phyloP scores from a whole-genome alignment of 2,329 filamentous ascomycete genomes.

The Exophiala aquamarina region DNA sequence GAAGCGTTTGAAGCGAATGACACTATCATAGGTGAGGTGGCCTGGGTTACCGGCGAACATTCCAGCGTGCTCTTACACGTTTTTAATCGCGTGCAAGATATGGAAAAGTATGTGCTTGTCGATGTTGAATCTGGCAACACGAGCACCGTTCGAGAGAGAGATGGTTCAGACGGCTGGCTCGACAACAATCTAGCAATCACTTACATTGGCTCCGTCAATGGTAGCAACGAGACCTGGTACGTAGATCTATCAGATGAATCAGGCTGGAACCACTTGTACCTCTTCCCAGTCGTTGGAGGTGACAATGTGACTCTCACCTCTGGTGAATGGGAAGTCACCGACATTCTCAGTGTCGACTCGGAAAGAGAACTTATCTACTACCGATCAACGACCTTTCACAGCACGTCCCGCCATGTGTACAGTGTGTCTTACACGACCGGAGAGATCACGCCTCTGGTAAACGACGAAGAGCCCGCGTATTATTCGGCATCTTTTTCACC shows the following conservation, averaged over 20 bases:
- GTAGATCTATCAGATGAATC: slow-evolving; percentile 66
- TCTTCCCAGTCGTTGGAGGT: slow-evolving; percentile 59
- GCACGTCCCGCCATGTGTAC: slow-evolving; percentile 67
- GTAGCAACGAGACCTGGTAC: slow-evolving; percentile 52
- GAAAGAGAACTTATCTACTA: slow-evolving; percentile 61
- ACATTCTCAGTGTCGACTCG: slow-evolving; percentile 61
- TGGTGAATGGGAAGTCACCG: slow-evolving; percentile 65
- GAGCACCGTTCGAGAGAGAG: slow-evolving; percentile 54
- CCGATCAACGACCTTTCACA: slow-evolving; percentile 64
- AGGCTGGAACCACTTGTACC: slow-evolving; percentile 66
- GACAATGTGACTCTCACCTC: slow-evolving; percentile 59
- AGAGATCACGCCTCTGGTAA: slow-evolving; percentile 60
- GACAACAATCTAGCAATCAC: slow-evolving; percentile 50
- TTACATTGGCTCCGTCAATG: slow-evolving; percentile 44
- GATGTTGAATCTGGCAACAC: slow-evolving; percentile 51
- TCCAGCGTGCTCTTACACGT: slow-evolving; percentile 63
- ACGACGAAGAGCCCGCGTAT: slow-evolving; percentile 58
- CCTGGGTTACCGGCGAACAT: slow-evolving; percentile 65
- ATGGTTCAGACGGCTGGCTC: slow-evolving; percentile 63
- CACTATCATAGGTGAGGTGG: slow-evolving; percentile 66
- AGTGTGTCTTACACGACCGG: slow-evolving; percentile 60
- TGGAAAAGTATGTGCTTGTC: slow-evolving; percentile 62
- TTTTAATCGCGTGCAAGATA: slow-evolving; percentile 68
- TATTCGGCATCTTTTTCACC: slow-evolving; percentile 68
- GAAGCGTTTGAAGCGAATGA: slow-evolving; percentile 61